A percentile compares a stretch with the other conserved stretches of the same genome.
phyloP scores from a whole-genome alignment of 2,329 filamentous ascomycete genomes.

The Trematosphaeria pertusa region DNA sequence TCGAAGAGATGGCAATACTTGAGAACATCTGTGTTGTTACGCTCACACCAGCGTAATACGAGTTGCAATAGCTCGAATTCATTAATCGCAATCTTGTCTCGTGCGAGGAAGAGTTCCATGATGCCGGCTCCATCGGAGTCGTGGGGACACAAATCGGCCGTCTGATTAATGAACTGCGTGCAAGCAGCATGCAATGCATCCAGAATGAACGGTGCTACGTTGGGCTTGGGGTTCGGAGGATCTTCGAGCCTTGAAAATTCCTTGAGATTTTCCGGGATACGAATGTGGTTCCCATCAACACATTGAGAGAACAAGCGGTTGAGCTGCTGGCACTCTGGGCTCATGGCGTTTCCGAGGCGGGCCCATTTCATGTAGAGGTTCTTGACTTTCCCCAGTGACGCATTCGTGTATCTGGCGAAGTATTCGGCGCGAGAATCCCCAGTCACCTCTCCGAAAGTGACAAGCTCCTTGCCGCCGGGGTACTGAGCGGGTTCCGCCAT shows the following conservation, averaged over 20 bases:
- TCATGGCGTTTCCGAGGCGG: constrained; percentile 45
- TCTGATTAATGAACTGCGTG: constrained; percentile 21
- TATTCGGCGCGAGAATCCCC: constrained; percentile 50
- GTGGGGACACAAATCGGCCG: constrained; percentile 4
- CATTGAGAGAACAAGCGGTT: constrained; percentile 53
- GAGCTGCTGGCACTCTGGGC: constrained; percentile 50
- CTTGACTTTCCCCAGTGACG: constrained; percentile 50
- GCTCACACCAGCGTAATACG: constrained; percentile 44
- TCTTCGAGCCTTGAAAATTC: constrained; percentile 20
- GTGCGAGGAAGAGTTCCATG: constrained; percentile 42
- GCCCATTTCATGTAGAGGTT: constrained; percentile 54
- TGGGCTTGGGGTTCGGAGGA: constrained; percentile 27
- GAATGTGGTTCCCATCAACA: constrained; percentile 52
- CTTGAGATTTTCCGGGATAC: constrained; percentile 43
- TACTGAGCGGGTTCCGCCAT: constrained; percentile 49
- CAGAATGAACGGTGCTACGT: constrained; percentile 43
- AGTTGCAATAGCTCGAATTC: constrained; percentile 50
- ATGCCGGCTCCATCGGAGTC: constrained; percentile 30
- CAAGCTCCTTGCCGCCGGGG: constrained; percentile 48
- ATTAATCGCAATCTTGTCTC: constrained; percentile 46
- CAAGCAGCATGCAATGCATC: constrained; percentile 46
- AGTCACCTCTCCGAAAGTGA: constrained; percentile 47
- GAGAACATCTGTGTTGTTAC: constrained; percentile 31
- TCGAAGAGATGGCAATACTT: constrained; percentile 25
- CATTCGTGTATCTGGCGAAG: constrained; percentile 51